Percentiles rank a stretch among this genome's conserved stretches.
Evolutionary conservation across 2,329 filamentous ascomycete genomes (phyloP).

Genomic region (Xylariaceae sp.): DNA sequence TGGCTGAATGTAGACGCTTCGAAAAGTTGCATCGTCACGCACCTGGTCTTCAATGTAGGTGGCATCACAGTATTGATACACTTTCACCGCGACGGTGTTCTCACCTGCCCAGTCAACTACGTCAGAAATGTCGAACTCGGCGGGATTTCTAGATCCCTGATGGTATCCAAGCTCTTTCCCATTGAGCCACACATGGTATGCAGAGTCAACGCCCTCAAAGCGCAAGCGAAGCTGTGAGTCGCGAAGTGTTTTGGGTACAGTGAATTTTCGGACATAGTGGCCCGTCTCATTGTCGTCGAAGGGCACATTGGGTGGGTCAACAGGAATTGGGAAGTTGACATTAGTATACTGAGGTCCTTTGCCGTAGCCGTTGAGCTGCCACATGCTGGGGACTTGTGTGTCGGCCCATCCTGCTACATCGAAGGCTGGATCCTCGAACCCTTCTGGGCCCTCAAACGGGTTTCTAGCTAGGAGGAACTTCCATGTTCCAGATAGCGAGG

Average conservation of each 20-base stretch:
- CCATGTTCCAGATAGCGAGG: conserved; percentile 46
- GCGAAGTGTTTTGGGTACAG: conserved; percentile 36
- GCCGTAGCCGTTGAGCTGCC: conserved; percentile 67
- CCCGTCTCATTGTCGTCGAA: conserved; percentile 52
- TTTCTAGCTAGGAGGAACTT: conserved; percentile 40
- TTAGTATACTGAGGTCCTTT: conserved; percentile 64
- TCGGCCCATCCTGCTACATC: conserved; percentile 40
- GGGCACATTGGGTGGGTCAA: conserved; percentile 55
- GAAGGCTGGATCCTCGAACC: conserved; percentile 29
- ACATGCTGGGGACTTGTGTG: conserved; percentile 63
- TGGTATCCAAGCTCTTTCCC: conserved; percentile 56
- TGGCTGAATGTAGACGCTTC: neutral
- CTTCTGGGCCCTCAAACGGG: conserved; percentile 35
- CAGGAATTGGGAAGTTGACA: conserved; percentile 61
- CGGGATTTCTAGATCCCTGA: conserved; percentile 58
- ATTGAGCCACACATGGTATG: conserved; percentile 61
- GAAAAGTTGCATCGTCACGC: neutral
- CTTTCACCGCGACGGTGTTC: conserved; percentile 52
- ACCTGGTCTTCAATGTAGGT: conserved; percentile 57
- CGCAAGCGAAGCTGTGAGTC: conserved; percentile 49
- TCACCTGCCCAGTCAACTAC: conserved; percentile 36
- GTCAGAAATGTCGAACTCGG: conserved; percentile 57
- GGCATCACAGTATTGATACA: conserved; percentile 60
- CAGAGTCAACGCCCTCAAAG: conserved; percentile 61
- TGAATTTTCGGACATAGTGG: conserved; percentile 49